Evolutionary conservation across 23 red algal genomes (phyloP).

Genomic region (Gracilaria caudata): DNA sequence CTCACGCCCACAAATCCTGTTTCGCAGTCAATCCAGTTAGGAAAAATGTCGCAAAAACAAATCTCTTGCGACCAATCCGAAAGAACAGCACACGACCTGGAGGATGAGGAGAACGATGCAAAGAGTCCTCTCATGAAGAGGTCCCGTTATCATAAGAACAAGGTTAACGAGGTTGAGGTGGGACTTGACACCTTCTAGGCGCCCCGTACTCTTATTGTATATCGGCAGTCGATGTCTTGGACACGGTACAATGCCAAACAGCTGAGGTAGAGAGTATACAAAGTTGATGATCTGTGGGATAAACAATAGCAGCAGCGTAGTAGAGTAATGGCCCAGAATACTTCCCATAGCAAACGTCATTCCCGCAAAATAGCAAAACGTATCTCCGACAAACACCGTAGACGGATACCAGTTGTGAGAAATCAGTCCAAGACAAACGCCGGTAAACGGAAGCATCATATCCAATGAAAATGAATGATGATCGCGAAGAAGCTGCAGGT

Average conservation of each 20-base stretch:
- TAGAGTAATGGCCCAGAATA: slow-evolving; percentile 94
- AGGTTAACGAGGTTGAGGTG: slow-evolving; percentile 97
- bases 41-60: slow-evolving; percentile 42
- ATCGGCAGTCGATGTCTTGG: slow-evolving; percentile 96
- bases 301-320: slow-evolving; percentile 94
- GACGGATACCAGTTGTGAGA: slow-evolving; percentile 97
- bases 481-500: slow-evolving; percentile 74
- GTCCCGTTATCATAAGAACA: slow-evolving; percentile 79
- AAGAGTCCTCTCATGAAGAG: slow-evolving; percentile 86
- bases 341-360: slow-evolving; percentile 99
- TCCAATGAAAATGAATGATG: slow-evolving; percentile 96
- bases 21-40: too few relatives aligned
- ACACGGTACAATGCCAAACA: slow-evolving; percentile 93
- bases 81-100: slow-evolving; percentile 86
- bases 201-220: slow-evolving; percentile 80
- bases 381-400: slow-evolving; percentile 95
- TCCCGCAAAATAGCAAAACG: slow-evolving; percentile 99
- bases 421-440: slow-evolving; percentile 76
- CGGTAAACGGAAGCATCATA: slow-evolving; percentile 89
- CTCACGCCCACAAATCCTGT: too few relatives aligned
- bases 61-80: slow-evolving; percentile 41
- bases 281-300: slow-evolving; percentile 99
- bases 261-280: slow-evolving; percentile 92
- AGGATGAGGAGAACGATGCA: slow-evolving; percentile 77
- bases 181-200: slow-evolving; percentile 78